phyloP scores from a whole-genome alignment of 495 filamentous ascomycete genomes.

The Daldinia caldariorum region DNA sequence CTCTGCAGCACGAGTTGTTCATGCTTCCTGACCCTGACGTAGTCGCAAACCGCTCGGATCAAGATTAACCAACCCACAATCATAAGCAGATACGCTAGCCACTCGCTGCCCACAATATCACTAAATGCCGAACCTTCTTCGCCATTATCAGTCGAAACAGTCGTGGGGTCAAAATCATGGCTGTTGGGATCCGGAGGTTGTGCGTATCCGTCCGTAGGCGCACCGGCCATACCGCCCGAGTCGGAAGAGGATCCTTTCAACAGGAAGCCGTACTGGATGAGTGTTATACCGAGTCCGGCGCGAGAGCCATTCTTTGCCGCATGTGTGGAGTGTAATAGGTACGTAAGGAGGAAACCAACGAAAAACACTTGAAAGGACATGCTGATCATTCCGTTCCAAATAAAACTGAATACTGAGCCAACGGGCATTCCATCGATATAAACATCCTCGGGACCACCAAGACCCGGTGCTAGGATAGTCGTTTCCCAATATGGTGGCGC shows the following conservation, averaged over 20 bases:
- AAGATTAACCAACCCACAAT: slow-evolving; percentile 98
- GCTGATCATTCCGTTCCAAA: slow-evolving; percentile 99
- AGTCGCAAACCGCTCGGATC: slow-evolving; percentile 89
- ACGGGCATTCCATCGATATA: slow-evolving; percentile 97
- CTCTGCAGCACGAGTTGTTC: slow-evolving; percentile 94
- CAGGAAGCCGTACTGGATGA: slow-evolving; percentile 96
- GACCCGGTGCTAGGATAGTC: slow-evolving; percentile 91
- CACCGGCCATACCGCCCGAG: slow-evolving; percentile 60
- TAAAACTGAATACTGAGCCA: slow-evolving; percentile 91
- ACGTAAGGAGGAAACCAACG: slow-evolving; percentile 96
- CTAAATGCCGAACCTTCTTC: slow-evolving; percentile 51
- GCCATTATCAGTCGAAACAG: slow-evolving; percentile 57
- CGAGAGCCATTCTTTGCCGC: slow-evolving; percentile 97
- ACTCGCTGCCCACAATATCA: slow-evolving; percentile 77
- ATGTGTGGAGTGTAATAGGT: slow-evolving; percentile 96
- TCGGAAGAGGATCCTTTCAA: slow-evolving; percentile 70
- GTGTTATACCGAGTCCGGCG: slow-evolving; percentile 91
- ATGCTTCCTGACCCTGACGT: slow-evolving; percentile 83
- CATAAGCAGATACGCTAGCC: slow-evolving; percentile 94
- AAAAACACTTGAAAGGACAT: slow-evolving; percentile 87
- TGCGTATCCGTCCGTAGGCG: slow-evolving; percentile 62
- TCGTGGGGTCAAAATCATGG: slow-evolving; percentile 84
- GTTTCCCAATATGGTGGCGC: slow-evolving; percentile 99
- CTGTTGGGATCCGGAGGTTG: slow-evolving; percentile 86
- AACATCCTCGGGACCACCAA: slow-evolving; percentile 85